Evolutionary conservation across 129 eudicot genomes (phyloP).

Genomic region (Scalesia atractyloides): DNA sequence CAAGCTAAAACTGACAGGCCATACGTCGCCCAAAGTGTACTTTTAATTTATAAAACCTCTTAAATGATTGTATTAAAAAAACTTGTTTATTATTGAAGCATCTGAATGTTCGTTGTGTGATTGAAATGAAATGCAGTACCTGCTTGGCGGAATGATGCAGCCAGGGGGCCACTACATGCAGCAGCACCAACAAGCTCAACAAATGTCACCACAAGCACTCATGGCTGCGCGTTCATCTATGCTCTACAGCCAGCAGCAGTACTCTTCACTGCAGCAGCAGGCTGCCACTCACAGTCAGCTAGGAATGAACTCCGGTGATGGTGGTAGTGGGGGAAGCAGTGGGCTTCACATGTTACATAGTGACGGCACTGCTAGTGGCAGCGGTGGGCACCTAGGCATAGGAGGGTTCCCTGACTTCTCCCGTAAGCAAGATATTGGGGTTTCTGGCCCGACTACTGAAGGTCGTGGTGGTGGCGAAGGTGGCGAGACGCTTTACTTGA

Average conservation of each 20-base stretch:
- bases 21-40: background rate
- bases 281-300: slow-evolving; percentile 58
- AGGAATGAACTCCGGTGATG: slow-evolving; percentile 59
- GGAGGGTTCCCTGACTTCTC: slow-evolving; percentile 59
- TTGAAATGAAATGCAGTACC: slow-evolving; percentile 41
- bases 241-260: slow-evolving; percentile 68
- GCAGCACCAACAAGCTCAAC: slow-evolving; percentile 74
- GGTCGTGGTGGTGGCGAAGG: slow-evolving; percentile 47
- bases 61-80: background rate
- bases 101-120: background rate
- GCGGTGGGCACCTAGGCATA: slow-evolving; percentile 40
- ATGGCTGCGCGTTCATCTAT: slow-evolving; percentile 74
- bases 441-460: slow-evolving; percentile 35
- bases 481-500: slow-evolving; percentile 62
- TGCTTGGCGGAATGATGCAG: slow-evolving; percentile 62
- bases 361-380: slow-evolving; percentile 40
- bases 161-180: slow-evolving; percentile 65
- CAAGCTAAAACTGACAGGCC: background rate
- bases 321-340: slow-evolving; percentile 37
- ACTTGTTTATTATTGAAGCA: background rate
- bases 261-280: slow-evolving; percentile 62
- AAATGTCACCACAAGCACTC: slow-evolving; percentile 63
- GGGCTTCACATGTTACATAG: slow-evolving; percentile 69
- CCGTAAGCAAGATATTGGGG: slow-evolving; percentile 49
- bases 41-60: background rate